Base-by-base conservation (phyloP, 176 grass and related monocot genomes). In the Oryza glaberrima region DNA sequence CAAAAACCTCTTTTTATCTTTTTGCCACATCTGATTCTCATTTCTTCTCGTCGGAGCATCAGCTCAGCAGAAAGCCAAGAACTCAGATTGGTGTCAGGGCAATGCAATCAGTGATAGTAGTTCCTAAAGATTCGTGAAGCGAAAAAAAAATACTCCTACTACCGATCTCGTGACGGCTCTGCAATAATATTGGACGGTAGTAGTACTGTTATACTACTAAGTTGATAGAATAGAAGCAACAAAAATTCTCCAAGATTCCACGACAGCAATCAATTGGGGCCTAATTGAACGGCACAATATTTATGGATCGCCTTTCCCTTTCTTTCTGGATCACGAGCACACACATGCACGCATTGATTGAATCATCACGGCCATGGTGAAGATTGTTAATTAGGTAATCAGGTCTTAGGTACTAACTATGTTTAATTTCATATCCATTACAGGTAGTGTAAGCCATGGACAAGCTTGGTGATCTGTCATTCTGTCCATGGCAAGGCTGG, bases 241-340 rank as follows among this genome's bases (percentile, higher is more conserved):
- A 12, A 23, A 26, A 14, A 35, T 3, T 22, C 2, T 19, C 3
- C 4, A 6, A 70, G 7, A 26, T 45, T 2, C 34, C 38, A 43
- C 9, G 16, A 13, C 13, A 60, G n/a, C 6, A 41, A 79, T 17
- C 17, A 47, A 41, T 41, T 6, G 17, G 75, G 36, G 34, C 67
- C n/a, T 72, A 78, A 83, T 64, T 45, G 75, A 45, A 32, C 67
- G 67, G 69, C 56, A 67, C 15, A 41, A 12, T 43, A 56, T 72
- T 88, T 44, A 83, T 82, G 30, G 51, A 61, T 83, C 58, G 3
- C n/a, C 54, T 17, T 44, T 10, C 9, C n/a, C 17, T 8, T 58
- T 2, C 17, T 20, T 58, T 2, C 52, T 19, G 17, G 52, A 58
- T 58, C 52, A 58, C 52, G 52, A 58, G 49, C 49, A 44, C 49